These are phyloP conservation scores for Tolypocladium tropicale DNA, from an alignment of 2,329 filamentous ascomycete species.

Conservation along the genomic window DNA sequence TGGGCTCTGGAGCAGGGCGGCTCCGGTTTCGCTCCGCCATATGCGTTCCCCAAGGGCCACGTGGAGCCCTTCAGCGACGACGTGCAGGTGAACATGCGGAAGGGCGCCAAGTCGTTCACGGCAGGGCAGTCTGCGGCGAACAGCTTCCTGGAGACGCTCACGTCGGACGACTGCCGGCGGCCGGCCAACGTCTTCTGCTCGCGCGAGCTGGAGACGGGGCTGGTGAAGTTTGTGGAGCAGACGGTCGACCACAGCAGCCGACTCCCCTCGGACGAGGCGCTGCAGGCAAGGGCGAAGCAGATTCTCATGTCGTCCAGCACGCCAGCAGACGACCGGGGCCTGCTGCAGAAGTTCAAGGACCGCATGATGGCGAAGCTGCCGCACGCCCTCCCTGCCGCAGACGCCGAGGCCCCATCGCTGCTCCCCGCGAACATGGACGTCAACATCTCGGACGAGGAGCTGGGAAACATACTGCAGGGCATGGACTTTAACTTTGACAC, in stretches of 20 bases:
- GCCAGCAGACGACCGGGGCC: conserved; percentile 41
- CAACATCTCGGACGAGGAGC: conserved; percentile 26
- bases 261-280: conserved; percentile 36
- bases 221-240: conserved; percentile 36
- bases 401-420: conserved; percentile 2
- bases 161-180: conserved; percentile 30
- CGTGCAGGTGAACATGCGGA: conserved; percentile 21
- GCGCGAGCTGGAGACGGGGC: conserved; percentile 44
- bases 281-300: conserved; percentile 35
- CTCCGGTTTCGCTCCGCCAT: conserved; percentile 45
- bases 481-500: conserved; percentile 31
- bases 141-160: conserved; percentile 35
- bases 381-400: conserved; percentile 4
- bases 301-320: conserved; percentile 37
- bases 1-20: conserved; percentile 42
- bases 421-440: conserved; percentile 21
- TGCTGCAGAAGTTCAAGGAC: conserved; percentile 44
- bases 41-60: conserved; percentile 32
- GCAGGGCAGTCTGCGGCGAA: conserved; percentile 34
- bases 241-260: conserved; percentile 25
- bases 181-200: conserved; percentile 47
- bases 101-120: conserved; percentile 29
- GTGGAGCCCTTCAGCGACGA: conserved; percentile 23
- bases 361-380: conserved; percentile 25
- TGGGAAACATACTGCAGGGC: conserved; percentile 30